These are phyloP conservation scores for Pseudonectria foliicola DNA, from an alignment of 2,329 filamentous ascomycete genomes.

Conservation along the genomic window DNA sequence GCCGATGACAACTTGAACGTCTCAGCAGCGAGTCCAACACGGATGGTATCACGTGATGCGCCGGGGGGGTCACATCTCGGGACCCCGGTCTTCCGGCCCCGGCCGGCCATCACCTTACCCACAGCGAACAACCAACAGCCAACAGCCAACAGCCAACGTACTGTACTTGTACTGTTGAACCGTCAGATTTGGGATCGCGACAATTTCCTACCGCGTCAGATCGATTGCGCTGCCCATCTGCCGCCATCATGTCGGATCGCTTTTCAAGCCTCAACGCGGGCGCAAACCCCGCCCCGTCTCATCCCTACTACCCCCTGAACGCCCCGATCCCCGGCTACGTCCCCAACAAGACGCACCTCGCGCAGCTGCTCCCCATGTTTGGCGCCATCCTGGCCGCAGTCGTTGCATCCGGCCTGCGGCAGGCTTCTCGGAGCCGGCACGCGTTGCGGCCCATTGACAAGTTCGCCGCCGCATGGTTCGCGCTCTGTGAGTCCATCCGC, in stretches of 20 bases:
- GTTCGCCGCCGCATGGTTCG: conserved; percentile 46
- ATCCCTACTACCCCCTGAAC: conserved; percentile 45
- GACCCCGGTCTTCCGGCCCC: too few relatives aligned
- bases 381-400: conserved; percentile 30
- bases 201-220: too few relatives aligned
- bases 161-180: too few relatives aligned
- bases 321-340: conserved; percentile 37
- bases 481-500: conserved; percentile 39
- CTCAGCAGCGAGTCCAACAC: too few relatives aligned
- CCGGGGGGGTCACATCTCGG: too few relatives aligned
- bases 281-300: conserved; percentile 10
- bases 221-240: too few relatives aligned
- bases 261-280: too few relatives aligned
- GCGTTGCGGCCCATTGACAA: conserved; percentile 28
- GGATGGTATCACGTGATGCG: too few relatives aligned
- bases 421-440: conserved; percentile 13
- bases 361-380: conserved; percentile 29
- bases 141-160: too few relatives aligned
- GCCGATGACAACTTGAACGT: not conserved
- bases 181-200: too few relatives aligned
- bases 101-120: too few relatives aligned
- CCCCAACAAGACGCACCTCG: conserved; percentile 36
- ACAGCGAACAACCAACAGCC: too few relatives aligned
- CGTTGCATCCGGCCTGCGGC: conserved; percentile 25
- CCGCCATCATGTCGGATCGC: not conserved